Evolutionary conservation across 345 rosid species (phyloP).

Genomic region (Cardamine resedifolia): DNA sequence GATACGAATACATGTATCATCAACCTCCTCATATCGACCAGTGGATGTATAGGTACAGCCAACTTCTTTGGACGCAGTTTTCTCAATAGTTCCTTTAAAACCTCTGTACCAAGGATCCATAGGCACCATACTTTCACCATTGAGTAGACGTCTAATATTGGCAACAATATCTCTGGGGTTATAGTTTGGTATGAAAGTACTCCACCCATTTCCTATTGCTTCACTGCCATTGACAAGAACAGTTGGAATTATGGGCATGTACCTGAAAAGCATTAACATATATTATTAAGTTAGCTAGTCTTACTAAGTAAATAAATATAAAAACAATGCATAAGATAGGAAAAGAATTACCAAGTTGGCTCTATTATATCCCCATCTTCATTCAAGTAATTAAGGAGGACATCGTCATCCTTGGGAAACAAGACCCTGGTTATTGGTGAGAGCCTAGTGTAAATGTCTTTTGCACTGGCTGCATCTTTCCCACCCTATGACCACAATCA

Average conservation of each 20-base stretch:
- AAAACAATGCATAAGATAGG: neutral
- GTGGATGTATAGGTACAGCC: slow-evolving; percentile 62
- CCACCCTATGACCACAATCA: slow-evolving; percentile 62
- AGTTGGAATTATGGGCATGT: slow-evolving; percentile 81
- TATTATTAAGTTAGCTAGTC: slow-evolving; percentile 8
- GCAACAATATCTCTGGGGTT: slow-evolving; percentile 86
- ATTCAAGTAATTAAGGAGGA: slow-evolving; percentile 73
- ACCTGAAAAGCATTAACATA: slow-evolving; percentile 54
- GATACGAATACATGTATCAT: slow-evolving; percentile 62
- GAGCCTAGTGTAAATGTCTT: slow-evolving; percentile 76
- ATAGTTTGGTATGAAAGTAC: slow-evolving; percentile 80
- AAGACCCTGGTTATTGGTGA: slow-evolving; percentile 69
- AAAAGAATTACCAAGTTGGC: slow-evolving; percentile 71
- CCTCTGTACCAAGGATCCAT: slow-evolving; percentile 99
- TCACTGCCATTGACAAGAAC: slow-evolving; percentile 96
- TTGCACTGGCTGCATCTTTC: slow-evolving; percentile 92
- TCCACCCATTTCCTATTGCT: slow-evolving; percentile 99
- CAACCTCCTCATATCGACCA: slow-evolving; percentile 68
- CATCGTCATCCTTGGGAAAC: slow-evolving; percentile 89
- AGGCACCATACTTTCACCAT: slow-evolving; percentile 73
- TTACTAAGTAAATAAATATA: neutral
- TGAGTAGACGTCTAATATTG: slow-evolving; percentile 65
- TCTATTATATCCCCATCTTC: slow-evolving; percentile 91
- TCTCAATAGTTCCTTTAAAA: slow-evolving; percentile 81
- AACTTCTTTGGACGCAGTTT: slow-evolving; percentile 63